Evolutionary conservation across 371 early-diverging fungal species (phyloP), one percentile per base, ranked within the genome.

Genomic region (Catenaria anguillulae): DNA sequence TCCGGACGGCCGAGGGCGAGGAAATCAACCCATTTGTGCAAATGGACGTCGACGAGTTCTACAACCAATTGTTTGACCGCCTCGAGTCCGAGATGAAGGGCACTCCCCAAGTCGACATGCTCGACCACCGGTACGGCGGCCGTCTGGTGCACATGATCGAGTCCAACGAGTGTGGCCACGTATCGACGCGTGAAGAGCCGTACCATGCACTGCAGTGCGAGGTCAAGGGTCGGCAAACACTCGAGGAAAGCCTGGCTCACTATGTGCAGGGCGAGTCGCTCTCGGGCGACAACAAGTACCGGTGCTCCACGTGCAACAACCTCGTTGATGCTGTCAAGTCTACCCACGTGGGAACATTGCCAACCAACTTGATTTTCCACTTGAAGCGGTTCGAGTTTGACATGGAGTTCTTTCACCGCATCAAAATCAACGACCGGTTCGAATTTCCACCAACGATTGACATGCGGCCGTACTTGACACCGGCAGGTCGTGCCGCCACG

Each of bases 301-400:
- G 24, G 24, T 60, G 33, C 42, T 24, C 8, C 40, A 21, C 26
- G 29, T 62, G 64, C 42, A 29, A 43, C 36, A 33, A 36, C 19
- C 23, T n/a, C 4, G 48, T 48, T 23, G 48, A 48, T 24, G 48
- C 48, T 23, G 48, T 48, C 48, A 48, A 48, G 48, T n/a, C n/a
- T 17, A 70, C 72, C 1, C 73, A 73, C 35, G 74, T 79, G 62
- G 68, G 71, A 50, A 70, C 67, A 31, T 65, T 80, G 26, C 80
- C 80, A 8, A 67, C 65, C 13, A 75, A 72, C 43, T 64, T 80
- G 29, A 74, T 80, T 26, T 36, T 80, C 33, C 80, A 80, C 64
- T 63, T 80, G 54, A 80, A 80, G 60, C 74, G 80, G 31, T 80
- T 80, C 64, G 75, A 75, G 42, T 75, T 80, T 29, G 80, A 78